Percentiles rank a stretch among this genome's conserved stretches.
Conservation (phyloP, 345 rosid species). For the Clausena lansium region DNA sequence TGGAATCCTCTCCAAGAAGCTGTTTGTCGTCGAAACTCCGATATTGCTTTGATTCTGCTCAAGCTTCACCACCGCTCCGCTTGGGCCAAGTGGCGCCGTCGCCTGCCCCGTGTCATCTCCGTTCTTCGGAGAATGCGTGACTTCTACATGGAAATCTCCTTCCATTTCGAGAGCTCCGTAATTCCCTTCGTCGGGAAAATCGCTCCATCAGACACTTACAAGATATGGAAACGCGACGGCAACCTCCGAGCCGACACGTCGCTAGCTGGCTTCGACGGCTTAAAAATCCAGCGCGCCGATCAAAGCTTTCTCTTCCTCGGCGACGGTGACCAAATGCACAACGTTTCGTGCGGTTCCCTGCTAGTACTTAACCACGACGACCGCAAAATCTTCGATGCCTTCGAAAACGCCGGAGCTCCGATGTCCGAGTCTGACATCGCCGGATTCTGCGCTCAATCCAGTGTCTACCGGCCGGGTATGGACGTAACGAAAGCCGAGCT, state of each 20-base stretch:
- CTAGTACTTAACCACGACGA: slow-evolving; percentile 73
- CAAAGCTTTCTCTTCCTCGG: slow-evolving; percentile 87
- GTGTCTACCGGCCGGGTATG: slow-evolving; percentile 89
- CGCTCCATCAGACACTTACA: slow-evolving; percentile 95
- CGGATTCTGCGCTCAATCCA: slow-evolving; percentile 62
- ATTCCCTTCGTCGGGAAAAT: slow-evolving; percentile 85
- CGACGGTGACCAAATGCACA: slow-evolving; percentile 60
- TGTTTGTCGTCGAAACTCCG: slow-evolving; percentile 57
- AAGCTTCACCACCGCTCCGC: slow-evolving; percentile 60
- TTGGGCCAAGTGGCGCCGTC: slow-evolving; percentile 91
- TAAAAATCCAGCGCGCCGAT: slow-evolving; percentile 83
- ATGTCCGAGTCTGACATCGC: slow-evolving; percentile 62
- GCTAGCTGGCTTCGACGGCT: slow-evolving; percentile 82
- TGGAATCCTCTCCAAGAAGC: slow-evolving; percentile 91
- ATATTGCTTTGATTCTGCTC: slow-evolving; percentile 47
- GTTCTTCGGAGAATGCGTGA: slow-evolving; percentile 81
- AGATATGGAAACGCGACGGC: slow-evolving; percentile 93
- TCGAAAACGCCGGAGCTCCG: slow-evolving; percentile 68
- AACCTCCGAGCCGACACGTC: slow-evolving; percentile 86
- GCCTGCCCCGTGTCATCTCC: slow-evolving; percentile 69
- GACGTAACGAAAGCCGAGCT: slow-evolving; percentile 88
- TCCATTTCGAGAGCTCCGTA: slow-evolving; percentile 90
- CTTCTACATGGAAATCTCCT: slow-evolving; percentile 91
- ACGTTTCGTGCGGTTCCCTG: slow-evolving; percentile 63
- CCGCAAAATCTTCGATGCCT: slow-evolving; percentile 67